phyloP scores from a whole-genome alignment of 805 yeast species.

The Wickerhamiella alocasiicola region DNA sequence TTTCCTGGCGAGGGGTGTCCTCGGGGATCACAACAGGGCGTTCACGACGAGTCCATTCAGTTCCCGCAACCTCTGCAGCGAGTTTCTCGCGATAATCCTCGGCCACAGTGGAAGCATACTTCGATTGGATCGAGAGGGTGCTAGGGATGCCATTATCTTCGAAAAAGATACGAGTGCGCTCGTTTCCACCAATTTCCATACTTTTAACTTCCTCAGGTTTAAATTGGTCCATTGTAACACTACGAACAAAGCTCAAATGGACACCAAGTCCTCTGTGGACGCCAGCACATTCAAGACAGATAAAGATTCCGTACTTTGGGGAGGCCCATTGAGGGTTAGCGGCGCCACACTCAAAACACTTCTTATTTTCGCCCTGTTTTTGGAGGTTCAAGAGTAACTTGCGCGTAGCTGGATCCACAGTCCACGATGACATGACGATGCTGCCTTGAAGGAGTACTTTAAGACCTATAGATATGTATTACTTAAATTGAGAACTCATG shows the following conservation, averaged over 20 bases:
- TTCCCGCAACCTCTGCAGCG: slow-evolving; percentile 62
- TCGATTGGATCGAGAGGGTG: slow-evolving; percentile 49
- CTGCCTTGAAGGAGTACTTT: too few species aligned
- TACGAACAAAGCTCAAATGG: slow-evolving; percentile 89
- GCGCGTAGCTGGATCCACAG: slow-evolving; percentile 87
- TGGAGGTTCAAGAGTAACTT: slow-evolving; percentile 53
- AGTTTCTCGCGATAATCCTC: slow-evolving; percentile 81
- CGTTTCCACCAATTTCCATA: slow-evolving; percentile 94
- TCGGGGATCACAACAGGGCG: slow-evolving; percentile 22
- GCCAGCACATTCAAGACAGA: slow-evolving; percentile 97
- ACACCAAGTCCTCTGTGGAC: slow-evolving; percentile 87
- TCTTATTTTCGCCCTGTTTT: slow-evolving; percentile 69
- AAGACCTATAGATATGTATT: too few species aligned
- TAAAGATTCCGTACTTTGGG: slow-evolving; percentile 93
- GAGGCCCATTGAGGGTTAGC: slow-evolving; percentile 99
- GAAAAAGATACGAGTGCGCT: slow-evolving; percentile 56
- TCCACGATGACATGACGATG: slow-evolving; percentile 59
- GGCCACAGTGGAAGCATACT: slow-evolving; percentile 86
- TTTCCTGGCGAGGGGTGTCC: slow-evolving; percentile 14
- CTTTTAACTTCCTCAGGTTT: slow-evolving; percentile 79
- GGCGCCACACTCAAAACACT: slow-evolving; percentile 86
- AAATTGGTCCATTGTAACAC: slow-evolving; percentile 97
- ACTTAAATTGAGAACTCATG: too few species aligned
- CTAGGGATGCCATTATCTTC: slow-evolving; percentile 57
- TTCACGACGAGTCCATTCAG: slow-evolving; percentile 46